phyloP scores from a whole-genome alignment of 768 basidiomycete species.

The Suillus clintonianus region DNA sequence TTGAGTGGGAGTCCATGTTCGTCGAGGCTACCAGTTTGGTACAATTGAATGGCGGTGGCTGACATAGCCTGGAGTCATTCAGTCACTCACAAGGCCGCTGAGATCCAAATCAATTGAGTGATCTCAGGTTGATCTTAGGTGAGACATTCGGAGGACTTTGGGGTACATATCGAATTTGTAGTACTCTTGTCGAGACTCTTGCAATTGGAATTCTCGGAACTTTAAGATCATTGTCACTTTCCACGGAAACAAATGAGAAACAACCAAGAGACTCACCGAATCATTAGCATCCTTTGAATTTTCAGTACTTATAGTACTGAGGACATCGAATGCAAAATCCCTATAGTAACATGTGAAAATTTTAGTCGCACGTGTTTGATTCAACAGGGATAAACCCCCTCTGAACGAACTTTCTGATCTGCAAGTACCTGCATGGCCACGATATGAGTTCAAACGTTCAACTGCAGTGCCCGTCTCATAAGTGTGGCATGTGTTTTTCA shows the following conservation, averaged over 20 bases:
- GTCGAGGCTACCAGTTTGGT: neutral
- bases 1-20: neutral
- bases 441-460: neutral
- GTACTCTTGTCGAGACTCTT: neutral
- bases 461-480: neutral
- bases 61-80: neutral
- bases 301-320: no score
- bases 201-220: neutral
- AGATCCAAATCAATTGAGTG: neutral
- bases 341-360: neutral
- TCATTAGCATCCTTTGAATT: neutral
- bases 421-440: neutral
- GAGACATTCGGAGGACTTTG: neutral
- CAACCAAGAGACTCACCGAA: neutral
- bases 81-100: neutral
- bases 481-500: neutral
- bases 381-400: neutral
- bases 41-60: neutral
- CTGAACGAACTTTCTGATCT: neutral
- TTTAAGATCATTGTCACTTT: neutral
- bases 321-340: no score
- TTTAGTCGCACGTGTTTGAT: neutral
- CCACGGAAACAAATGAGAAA: slow-evolving; percentile 1
- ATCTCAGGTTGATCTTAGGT: neutral
- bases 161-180: neutral